Evolutionary conservation across 495 filamentous ascomycete species (phyloP).

Genomic region (Immersiella caudata): DNA sequence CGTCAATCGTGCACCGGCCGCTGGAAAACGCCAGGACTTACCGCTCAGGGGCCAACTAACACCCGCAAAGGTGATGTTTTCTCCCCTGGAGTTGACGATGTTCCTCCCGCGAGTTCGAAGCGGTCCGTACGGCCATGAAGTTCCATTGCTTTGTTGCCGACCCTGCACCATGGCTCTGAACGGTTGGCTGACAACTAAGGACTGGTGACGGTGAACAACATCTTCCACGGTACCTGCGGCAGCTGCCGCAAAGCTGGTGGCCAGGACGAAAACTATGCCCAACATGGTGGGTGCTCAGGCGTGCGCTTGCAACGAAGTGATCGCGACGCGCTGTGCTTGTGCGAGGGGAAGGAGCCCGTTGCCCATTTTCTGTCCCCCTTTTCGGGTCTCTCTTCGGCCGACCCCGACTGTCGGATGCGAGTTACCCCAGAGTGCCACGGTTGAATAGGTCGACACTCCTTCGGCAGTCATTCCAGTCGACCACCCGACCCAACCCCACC

Average conservation of each 20-base stretch:
- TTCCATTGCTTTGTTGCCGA: neutral
- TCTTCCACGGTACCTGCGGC: neutral
- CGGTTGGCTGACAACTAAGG: neutral
- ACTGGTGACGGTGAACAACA: neutral
- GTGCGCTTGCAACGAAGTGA: neutral
- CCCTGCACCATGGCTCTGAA: neutral
- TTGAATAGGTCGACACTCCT: slow-evolving; percentile 9
- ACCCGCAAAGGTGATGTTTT: slow-evolving; percentile 54
- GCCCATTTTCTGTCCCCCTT: neutral
- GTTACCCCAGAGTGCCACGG: neutral
- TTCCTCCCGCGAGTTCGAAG: slow-evolving; percentile 46
- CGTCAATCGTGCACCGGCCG: neutral
- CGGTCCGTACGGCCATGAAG: slow-evolving; percentile 36
- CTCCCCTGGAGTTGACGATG: slow-evolving; percentile 48
- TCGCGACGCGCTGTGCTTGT: neutral
- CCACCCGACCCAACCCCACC: slow-evolving; percentile 7
- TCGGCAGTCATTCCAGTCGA: slow-evolving; percentile 10
- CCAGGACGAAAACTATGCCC: neutral
- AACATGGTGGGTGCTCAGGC: neutral
- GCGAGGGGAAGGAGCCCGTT: neutral
- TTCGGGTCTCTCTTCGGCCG: neutral
- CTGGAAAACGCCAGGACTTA: neutral
- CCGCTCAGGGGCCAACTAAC: slow-evolving; percentile 57
- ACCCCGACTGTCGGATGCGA: neutral
- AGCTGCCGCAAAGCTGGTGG: neutral